A percentile compares a stretch with the other conserved stretches of the same genome.
These are phyloP conservation scores for Apodospora peruviana DNA, from an alignment of 495 filamentous ascomycete species.

Conservation along the genomic window DNA sequence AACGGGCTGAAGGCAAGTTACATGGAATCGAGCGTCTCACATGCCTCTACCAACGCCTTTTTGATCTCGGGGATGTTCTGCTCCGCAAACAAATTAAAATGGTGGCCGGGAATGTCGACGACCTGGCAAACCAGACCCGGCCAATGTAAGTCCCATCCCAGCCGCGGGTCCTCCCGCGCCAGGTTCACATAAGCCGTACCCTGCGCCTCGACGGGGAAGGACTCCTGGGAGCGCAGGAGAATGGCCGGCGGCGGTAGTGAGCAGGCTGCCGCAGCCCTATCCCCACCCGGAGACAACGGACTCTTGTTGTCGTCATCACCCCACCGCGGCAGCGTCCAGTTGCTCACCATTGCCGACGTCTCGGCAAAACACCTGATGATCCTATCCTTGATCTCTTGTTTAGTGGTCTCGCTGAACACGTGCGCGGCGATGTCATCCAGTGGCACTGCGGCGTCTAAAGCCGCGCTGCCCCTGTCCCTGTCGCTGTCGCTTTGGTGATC, in stretches of 20 bases:
- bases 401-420: constrained; percentile 24
- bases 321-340: constrained; percentile 33
- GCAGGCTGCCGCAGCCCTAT: no score
- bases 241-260: constrained; percentile 26
- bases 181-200: constrained; percentile 29
- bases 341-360: constrained; percentile 28
- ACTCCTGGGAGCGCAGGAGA: constrained; percentile 31
- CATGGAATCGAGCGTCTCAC: no score
- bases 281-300: no score
- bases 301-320: neutral
- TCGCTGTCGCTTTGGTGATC: no score
- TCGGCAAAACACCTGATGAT: constrained; percentile 31
- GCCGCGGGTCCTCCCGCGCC: constrained; percentile 16
- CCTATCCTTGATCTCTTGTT: constrained; percentile 28
- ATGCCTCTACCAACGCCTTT: constrained; percentile 25
- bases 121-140: constrained; percentile 29
- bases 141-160: constrained; percentile 38
- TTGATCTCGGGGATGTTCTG: constrained; percentile 23
- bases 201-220: constrained; percentile 19
- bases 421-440: constrained; percentile 13
- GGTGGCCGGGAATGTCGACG: constrained; percentile 35
- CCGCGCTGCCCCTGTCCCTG: no score
- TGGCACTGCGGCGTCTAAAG: no score
- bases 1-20: no score
- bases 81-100: constrained; percentile 36